Conservation (phyloP, 192 early-diverging fungal genomes). For the Obelidium mucronatum region DNA sequence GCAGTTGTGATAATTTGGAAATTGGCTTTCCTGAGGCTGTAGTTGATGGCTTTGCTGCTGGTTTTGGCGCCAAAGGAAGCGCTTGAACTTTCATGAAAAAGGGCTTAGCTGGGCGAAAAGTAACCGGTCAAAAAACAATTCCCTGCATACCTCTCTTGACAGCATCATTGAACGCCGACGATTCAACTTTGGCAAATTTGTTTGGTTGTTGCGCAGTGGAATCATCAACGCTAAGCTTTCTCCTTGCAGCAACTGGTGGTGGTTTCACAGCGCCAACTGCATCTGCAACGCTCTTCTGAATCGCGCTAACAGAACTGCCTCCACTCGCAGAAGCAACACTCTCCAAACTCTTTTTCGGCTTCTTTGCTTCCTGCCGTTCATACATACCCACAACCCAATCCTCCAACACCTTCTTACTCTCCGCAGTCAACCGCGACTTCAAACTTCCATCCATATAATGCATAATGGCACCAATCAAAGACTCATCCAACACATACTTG, state of each 20-base stretch:
- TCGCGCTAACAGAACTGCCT: neutral
- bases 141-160: slow-evolving; percentile 3
- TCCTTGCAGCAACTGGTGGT: neutral
- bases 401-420: slow-evolving; percentile 14
- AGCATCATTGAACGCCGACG: neutral
- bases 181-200: slow-evolving; percentile 1
- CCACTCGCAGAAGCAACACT: neutral
- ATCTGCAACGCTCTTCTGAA: neutral
- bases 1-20: slow-evolving; percentile 28
- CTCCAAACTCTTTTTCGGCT: slow-evolving; percentile 1
- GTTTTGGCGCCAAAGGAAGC: neutral
- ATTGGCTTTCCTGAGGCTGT: neutral
- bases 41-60: neutral
- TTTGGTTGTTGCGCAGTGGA: neutral
- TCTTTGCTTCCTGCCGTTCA: slow-evolving; percentile 15
- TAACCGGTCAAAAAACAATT: neutral
- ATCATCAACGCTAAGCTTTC: neutral
- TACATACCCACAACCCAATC: slow-evolving; percentile 8
- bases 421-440: slow-evolving; percentile 16
- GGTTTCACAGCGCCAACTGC: neutral
- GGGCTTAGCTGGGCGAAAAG: neutral
- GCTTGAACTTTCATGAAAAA: slow-evolving; percentile 3
- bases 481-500: slow-evolving; percentile 14
- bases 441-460: slow-evolving; percentile 15
- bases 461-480: slow-evolving; percentile 10